Evolutionary conservation across 495 filamentous ascomycete species (phyloP).

Genomic region (Aspergillus avenaceus): DNA sequence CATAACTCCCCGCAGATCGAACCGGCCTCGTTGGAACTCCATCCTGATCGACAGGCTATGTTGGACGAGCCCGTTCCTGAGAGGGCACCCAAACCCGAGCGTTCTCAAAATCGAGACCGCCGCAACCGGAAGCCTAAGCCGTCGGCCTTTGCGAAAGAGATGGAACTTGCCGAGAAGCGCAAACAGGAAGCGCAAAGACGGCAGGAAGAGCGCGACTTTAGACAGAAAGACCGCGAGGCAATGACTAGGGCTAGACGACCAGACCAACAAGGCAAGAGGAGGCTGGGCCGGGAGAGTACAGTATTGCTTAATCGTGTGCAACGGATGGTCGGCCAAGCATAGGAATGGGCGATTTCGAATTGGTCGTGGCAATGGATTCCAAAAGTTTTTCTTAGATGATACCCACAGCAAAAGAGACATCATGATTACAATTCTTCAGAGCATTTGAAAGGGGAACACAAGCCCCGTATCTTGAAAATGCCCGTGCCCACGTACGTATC

Average conservation of each 20-base stretch:
- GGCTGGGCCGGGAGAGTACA: slow-evolving; percentile 81
- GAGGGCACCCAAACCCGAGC: slow-evolving; percentile 17
- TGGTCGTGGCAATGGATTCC: background rate
- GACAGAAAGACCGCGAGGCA: slow-evolving; percentile 59
- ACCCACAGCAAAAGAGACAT: slow-evolving; percentile 19
- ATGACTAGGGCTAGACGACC: slow-evolving; percentile 74
- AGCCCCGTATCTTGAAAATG: no score
- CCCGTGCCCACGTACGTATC: no score
- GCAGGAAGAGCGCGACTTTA: slow-evolving; percentile 51
- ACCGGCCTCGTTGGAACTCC: slow-evolving; percentile 52
- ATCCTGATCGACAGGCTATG: slow-evolving; percentile 70
- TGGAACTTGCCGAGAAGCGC: slow-evolving; percentile 62
- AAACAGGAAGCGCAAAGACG: slow-evolving; percentile 61
- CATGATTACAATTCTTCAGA: slow-evolving; percentile 5
- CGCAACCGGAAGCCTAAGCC: slow-evolving; percentile 49
- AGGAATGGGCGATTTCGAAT: slow-evolving; percentile 1
- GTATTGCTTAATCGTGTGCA: slow-evolving; percentile 78
- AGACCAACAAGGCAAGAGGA: slow-evolving; percentile 74
- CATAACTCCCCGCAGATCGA: slow-evolving; percentile 22
- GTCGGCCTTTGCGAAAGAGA: slow-evolving; percentile 72
- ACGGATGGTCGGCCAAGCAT: slow-evolving; percentile 54
- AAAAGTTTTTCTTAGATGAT: slow-evolving; percentile 17
- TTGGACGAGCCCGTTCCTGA: slow-evolving; percentile 43
- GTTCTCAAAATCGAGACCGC: slow-evolving; percentile 12
- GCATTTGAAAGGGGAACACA: no score